These are phyloP conservation scores for Huntiella moniliformis DNA, from an alignment of 2,329 filamentous ascomycete genomes.

Conservation along the genomic window DNA sequence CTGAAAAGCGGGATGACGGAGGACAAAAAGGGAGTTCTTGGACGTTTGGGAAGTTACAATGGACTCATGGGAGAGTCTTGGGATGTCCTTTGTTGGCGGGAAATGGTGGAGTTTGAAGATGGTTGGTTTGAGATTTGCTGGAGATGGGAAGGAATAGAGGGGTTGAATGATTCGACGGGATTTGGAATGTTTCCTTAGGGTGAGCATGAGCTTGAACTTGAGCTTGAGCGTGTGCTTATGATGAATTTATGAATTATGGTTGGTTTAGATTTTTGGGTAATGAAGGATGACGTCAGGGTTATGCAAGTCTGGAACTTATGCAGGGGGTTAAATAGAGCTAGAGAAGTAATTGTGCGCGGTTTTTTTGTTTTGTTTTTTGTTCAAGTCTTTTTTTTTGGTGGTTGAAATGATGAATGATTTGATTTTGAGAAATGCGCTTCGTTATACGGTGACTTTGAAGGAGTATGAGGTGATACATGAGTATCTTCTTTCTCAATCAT, in stretches of 20 bases:
- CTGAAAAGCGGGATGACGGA: slow-evolving; percentile 18
- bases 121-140: slow-evolving; percentile 2
- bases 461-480: slow-evolving; percentile 76
- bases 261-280: not conserved
- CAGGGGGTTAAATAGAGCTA: too few species aligned
- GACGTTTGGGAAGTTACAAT: slow-evolving; percentile 21
- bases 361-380: not conserved
- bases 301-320: too few species aligned
- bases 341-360: not conserved
- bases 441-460: slow-evolving; percentile 67
- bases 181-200: slow-evolving; percentile 10
- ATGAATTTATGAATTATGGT: not conserved
- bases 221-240: slow-evolving; percentile 1
- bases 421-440: slow-evolving; percentile 65
- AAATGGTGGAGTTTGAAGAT: slow-evolving; percentile 18
- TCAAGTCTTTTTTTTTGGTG: not conserved
- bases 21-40: slow-evolving; percentile 20
- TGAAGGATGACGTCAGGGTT: not conserved
- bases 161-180: not conserved
- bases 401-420: slow-evolving; percentile 31
- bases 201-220: not conserved
- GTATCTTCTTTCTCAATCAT: slow-evolving; percentile 59
- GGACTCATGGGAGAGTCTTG: slow-evolving; percentile 24
- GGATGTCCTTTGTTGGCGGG: slow-evolving; percentile 31
- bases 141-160: not conserved